Base-by-base conservation (phyloP, 2,329 filamentous ascomycete species). In the Hypocrella siamensis region DNA sequence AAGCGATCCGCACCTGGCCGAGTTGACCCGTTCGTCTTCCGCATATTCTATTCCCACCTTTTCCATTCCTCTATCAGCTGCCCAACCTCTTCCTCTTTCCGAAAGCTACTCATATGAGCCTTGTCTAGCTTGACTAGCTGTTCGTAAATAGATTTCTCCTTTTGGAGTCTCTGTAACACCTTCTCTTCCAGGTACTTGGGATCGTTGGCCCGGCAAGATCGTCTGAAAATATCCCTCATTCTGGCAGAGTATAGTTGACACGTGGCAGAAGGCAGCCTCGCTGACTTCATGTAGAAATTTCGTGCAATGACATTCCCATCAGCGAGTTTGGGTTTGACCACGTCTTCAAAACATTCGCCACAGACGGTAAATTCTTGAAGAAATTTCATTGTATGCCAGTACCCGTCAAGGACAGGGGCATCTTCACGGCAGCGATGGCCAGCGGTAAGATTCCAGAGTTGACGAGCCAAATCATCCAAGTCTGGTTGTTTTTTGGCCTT, bases 331-430 rank as follows among this genome's bases (percentile, higher is more conserved):
- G 85, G 84, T 53, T 69, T 72, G n/a, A 93, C 71, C 1, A 83
- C 69, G 16, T 83, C 75, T 12, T 82, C 70, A 49, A 80, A 93
- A 52, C 86, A 96, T 52, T 88, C 82, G 40, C 80, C 74, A 53
- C 86, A 96, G 4, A 93, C 77, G 1, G 79, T 84, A 44, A 93
- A 73, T 30, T 85, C 70, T 0, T 79, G 81, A 0, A 92, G 58
- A 11, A 70, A 63, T 1, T 79, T 72, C 51, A 92, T 83, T 34
- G 70, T 75, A 51, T 92, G 76, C 86, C 86, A 94, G 25, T 65
- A 59, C 10, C 64, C 67, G 33, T 72, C 66, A n/a, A 61, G 52
- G 3, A 79, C 54, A 4, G 72, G 62, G n/a, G 63, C 67, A 46
- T 80, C 73, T 21, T 72, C 65, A 15, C 61, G 59, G 47, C 83